Conservation (phyloP, 2,329 filamentous ascomycete species). For the Hypoxylon sp. region DNA sequence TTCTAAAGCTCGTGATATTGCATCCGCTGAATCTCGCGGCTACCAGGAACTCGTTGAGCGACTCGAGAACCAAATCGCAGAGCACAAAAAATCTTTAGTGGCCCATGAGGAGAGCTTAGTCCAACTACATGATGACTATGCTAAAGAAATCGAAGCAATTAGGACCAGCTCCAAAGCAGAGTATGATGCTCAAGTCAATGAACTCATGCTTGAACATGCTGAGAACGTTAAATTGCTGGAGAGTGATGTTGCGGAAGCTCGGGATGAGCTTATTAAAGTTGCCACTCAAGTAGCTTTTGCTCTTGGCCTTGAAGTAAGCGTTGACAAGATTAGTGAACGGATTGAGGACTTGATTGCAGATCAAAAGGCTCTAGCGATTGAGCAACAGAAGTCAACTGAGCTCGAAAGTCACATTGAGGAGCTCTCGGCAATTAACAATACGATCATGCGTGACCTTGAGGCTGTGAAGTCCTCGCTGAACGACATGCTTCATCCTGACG, state of each 20-base stretch:
- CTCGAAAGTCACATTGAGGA: constrained; percentile 69
- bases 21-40: constrained; percentile 58
- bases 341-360: constrained; percentile 69
- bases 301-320: constrained; percentile 72
- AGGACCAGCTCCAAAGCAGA: constrained; percentile 65
- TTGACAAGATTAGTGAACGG: constrained; percentile 75
- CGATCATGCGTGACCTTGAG: constrained; percentile 73
- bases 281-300: constrained; percentile 73
- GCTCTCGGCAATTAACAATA: constrained; percentile 69
- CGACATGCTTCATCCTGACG: constrained; percentile 66
- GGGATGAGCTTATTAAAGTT: constrained; percentile 74
- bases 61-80: constrained; percentile 70
- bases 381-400: constrained; percentile 70
- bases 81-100: constrained; percentile 71
- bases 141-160: constrained; percentile 64
- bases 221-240: constrained; percentile 69
- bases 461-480: constrained; percentile 67
- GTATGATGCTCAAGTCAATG: constrained; percentile 68
- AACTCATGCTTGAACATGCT: constrained; percentile 72
- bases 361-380: constrained; percentile 70
- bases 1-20: constrained; percentile 69
- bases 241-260: constrained; percentile 73
- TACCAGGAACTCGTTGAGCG: constrained; percentile 64
- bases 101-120: constrained; percentile 66
- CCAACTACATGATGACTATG: constrained; percentile 64